phyloP scores from a whole-genome alignment of 1,284 basidiomycete genomes.

The Leccinum insolens region DNA sequence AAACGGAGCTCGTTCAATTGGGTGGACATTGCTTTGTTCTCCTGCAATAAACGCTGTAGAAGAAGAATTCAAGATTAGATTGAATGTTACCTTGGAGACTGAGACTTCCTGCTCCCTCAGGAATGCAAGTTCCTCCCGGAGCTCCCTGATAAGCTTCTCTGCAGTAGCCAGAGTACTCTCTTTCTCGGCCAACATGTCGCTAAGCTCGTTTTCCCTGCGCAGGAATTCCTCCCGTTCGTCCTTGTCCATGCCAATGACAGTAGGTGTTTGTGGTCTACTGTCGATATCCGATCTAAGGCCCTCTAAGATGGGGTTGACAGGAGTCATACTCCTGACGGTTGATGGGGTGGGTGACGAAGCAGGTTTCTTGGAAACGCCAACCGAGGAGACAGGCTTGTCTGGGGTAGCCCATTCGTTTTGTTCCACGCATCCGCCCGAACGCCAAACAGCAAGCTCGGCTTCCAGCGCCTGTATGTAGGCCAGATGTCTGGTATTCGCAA shows the following conservation, averaged over 20 bases:
- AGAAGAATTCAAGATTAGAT: slow-evolving; percentile 5
- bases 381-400: slow-evolving; percentile 53
- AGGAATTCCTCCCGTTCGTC: slow-evolving; percentile 98
- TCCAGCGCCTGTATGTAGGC: slow-evolving; percentile 91
- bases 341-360: slow-evolving; percentile 65
- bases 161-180: slow-evolving; percentile 78
- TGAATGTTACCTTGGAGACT: slow-evolving; percentile 63
- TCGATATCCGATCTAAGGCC: slow-evolving; percentile 68
- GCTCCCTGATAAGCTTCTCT: slow-evolving; percentile 82
- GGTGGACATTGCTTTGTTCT: slow-evolving; percentile 89
- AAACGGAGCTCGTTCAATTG: slow-evolving; percentile 92
- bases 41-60: slow-evolving; percentile 46
- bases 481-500: slow-evolving; percentile 83
- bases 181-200: slow-evolving; percentile 90
- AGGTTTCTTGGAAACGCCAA: slow-evolving; percentile 58
- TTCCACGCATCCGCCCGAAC: slow-evolving; percentile 86
- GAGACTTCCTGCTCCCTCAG: slow-evolving; percentile 89
- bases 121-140: slow-evolving; percentile 84
- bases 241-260: slow-evolving; percentile 85
- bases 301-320: slow-evolving; percentile 80
- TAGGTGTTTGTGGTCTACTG: slow-evolving; percentile 86
- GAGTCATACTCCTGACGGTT: slow-evolving; percentile 76
- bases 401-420: slow-evolving; percentile 82
- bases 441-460: slow-evolving; percentile 91
- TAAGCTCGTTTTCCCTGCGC: slow-evolving; percentile 95